Evolutionary conservation across 495 filamentous ascomycete species (phyloP).

Genomic region (Thozetella sp.): DNA sequence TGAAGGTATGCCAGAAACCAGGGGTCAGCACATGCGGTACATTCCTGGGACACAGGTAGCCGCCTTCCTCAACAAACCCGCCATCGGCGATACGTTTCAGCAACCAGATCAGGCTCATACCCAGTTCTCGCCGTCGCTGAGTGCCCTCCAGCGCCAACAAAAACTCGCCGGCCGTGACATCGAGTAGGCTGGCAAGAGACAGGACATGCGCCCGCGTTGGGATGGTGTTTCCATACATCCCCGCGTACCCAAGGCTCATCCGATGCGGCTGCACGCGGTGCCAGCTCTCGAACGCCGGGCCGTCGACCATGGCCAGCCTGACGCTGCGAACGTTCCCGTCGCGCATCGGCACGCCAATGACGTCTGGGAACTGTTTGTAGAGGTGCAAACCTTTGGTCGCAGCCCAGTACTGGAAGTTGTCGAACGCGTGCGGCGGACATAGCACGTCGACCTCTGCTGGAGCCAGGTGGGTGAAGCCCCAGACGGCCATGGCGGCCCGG

Average conservation of each 20-base stretch:
- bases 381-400: not conserved
- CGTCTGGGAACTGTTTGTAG: not conserved
- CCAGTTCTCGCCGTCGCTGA: not conserved
- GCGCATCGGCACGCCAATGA: slow-evolving; percentile 6
- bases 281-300: not conserved
- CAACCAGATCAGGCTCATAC: slow-evolving; percentile 1
- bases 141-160: not conserved
- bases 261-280: not conserved
- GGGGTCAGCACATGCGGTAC: slow-evolving; percentile 3
- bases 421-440: slow-evolving; percentile 23
- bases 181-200: slow-evolving; percentile 1
- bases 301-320: not conserved
- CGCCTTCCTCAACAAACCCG: not conserved
- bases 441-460: slow-evolving; percentile 26
- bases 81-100: slow-evolving; percentile 1
- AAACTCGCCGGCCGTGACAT: not conserved
- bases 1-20: slow-evolving; percentile 6
- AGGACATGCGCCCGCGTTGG: not conserved
- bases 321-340: not conserved
- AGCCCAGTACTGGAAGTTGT: slow-evolving; percentile 31
- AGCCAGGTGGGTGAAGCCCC: slow-evolving; percentile 23
- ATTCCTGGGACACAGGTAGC: not conserved
- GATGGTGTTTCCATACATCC: not conserved
- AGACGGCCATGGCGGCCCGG: slow-evolving; percentile 31
- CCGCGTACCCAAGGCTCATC: not conserved